phyloP scores from a whole-genome alignment of 2,329 filamentous ascomycete genomes.

The Botryotinia narcissicola region DNA sequence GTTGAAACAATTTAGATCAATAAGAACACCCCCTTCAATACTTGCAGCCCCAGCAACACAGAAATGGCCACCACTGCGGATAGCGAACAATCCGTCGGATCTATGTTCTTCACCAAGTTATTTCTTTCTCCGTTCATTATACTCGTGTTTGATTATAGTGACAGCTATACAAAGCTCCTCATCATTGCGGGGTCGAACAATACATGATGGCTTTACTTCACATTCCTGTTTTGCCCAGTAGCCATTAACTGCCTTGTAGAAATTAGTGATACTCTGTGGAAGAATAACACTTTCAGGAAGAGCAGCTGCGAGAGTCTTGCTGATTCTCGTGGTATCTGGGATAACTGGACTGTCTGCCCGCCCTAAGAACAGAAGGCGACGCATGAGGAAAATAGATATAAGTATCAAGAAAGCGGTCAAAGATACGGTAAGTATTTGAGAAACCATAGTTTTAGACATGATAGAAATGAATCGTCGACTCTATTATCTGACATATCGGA shows the following conservation, averaged over 20 bases:
- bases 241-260: slow-evolving; percentile 8
- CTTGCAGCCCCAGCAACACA: slow-evolving; percentile 47
- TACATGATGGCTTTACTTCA: slow-evolving; percentile 18
- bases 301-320: not conserved
- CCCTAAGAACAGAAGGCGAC: not conserved
- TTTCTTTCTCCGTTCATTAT: not conserved
- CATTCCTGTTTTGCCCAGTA: slow-evolving; percentile 24
- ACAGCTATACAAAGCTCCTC: slow-evolving; percentile 18
- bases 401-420: not conserved
- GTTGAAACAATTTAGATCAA: slow-evolving; percentile 45
- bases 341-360: not conserved
- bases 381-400: not conserved
- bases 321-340: not conserved
- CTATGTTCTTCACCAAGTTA: not conserved
- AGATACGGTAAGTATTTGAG: not conserved
- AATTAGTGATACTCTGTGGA: not conserved
- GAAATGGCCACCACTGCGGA: slow-evolving; percentile 33
- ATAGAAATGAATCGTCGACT: not conserved
- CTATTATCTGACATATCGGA: not conserved
- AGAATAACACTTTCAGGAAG: not conserved
- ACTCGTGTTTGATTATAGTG: slow-evolving; percentile 16
- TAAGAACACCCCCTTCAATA: slow-evolving; percentile 48
- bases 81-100: slow-evolving; percentile 24
- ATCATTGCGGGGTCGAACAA: slow-evolving; percentile 20
- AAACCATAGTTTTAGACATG: not conserved